These are phyloP conservation scores for Talaromyces albobiverticillius DNA, from an alignment of 2,329 filamentous ascomycete genomes.

Conservation along the genomic window DNA sequence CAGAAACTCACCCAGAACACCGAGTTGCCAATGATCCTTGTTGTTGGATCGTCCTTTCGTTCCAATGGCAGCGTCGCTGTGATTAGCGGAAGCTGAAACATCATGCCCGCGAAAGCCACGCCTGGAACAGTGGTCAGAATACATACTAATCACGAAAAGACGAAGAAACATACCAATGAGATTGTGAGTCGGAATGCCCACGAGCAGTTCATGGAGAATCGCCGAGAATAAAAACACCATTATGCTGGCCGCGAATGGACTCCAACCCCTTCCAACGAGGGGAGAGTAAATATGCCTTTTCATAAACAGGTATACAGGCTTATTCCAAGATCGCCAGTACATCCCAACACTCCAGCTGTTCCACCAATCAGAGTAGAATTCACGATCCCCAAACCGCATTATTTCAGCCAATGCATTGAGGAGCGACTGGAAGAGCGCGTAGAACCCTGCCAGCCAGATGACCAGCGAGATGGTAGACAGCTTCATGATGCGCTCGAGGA, in stretches of 20 bases:
- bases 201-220: constrained; percentile 84
- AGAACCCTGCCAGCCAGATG: constrained; percentile 97
- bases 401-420: constrained; percentile 90
- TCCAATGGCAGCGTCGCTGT: constrained; percentile 74
- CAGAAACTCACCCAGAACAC: constrained; percentile 98
- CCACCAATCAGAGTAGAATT: constrained; percentile 99
- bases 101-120: constrained; percentile 91
- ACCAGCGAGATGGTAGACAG: constrained; percentile 91
- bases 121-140: constrained; percentile 49
- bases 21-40: constrained; percentile 80
- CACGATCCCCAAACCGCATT: constrained; percentile 83
- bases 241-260: constrained; percentile 65
- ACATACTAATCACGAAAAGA: not conserved
- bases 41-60: constrained; percentile 70
- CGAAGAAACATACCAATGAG: constrained; percentile 64
- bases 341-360: constrained; percentile 80
- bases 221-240: constrained; percentile 87
- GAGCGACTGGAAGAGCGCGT: constrained; percentile 89
- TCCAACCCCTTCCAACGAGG: constrained; percentile 79
- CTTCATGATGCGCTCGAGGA: constrained; percentile 88
- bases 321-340: constrained; percentile 98
- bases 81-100: constrained; percentile 88
- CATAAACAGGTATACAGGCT: constrained; percentile 96
- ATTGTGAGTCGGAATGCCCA: constrained; percentile 93
- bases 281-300: constrained; percentile 90